A percentile compares a stretch with the other conserved stretches of the same genome.
These are phyloP conservation scores for Theileria sp. DNA, from an alignment of 169 alveolate species.

Conservation along the genomic window DNA sequence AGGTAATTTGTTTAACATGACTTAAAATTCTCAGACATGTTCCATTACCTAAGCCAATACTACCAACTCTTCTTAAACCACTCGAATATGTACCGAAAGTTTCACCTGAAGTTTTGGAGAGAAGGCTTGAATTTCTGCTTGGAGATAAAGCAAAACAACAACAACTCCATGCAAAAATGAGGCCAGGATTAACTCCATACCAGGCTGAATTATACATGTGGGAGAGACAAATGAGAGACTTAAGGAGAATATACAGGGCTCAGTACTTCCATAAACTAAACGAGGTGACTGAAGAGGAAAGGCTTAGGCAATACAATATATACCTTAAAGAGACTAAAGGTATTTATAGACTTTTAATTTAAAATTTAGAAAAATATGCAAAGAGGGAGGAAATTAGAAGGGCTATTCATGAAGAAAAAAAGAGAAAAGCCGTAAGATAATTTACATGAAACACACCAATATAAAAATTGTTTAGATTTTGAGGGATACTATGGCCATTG, in stretches of 20 bases:
- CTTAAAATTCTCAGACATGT: conserved; percentile 43
- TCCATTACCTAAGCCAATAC: conserved; percentile 69
- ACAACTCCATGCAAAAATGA: conserved; percentile 74
- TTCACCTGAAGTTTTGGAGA: conserved; percentile 69
- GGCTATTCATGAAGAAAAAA: conserved; percentile 44
- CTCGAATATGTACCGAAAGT: conserved; percentile 76
- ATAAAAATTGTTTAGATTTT: conserved; percentile 3
- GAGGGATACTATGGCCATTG: conserved; percentile 61
- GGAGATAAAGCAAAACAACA: conserved; percentile 75
- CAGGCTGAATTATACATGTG: conserved; percentile 82
- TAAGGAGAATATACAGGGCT: conserved; percentile 78
- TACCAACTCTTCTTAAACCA: conserved; percentile 51
- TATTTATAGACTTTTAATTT: conserved; percentile 8
- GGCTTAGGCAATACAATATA: conserved; percentile 67
- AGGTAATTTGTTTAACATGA: conserved; percentile 29
- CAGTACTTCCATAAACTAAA: conserved; percentile 77
- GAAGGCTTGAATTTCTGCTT: conserved; percentile 75
- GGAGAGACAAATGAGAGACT: conserved; percentile 83
- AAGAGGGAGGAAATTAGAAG: conserved; percentile 50
- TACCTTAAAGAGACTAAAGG: conserved; percentile 60
- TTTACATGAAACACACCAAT: not conserved
- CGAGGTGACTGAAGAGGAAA: conserved; percentile 78
- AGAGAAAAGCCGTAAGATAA: conserved; percentile 46
- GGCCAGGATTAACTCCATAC: conserved; percentile 81
- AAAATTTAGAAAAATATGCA: conserved; percentile 19